Evolutionary conservation across 805 yeast genomes (phyloP).

Genomic region (Ogataea polymorpha): DNA sequence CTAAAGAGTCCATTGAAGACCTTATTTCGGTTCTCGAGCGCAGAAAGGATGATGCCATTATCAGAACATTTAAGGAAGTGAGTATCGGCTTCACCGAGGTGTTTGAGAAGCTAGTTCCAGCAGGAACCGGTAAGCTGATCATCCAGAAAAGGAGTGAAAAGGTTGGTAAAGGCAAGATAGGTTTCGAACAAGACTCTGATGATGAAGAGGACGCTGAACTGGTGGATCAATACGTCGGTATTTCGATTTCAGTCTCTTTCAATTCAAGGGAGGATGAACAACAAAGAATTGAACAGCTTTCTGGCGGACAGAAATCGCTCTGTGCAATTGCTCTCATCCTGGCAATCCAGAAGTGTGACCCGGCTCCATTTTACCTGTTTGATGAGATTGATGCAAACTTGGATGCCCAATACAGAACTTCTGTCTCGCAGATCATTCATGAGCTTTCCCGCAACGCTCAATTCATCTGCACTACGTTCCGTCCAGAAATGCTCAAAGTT

Average conservation of each 20-base stretch:
- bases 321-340: constrained; percentile 92
- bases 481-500: constrained; percentile 86
- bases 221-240: constrained; percentile 70
- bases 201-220: constrained; percentile 18
- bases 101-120: constrained; percentile 79
- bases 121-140: constrained; percentile 71
- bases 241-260: constrained; percentile 84
- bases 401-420: constrained; percentile 85
- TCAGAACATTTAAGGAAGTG: constrained; percentile 72
- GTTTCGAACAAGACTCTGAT: constrained; percentile 15
- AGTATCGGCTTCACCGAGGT: constrained; percentile 69
- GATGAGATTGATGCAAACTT: constrained; percentile 97
- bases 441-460: constrained; percentile 70
- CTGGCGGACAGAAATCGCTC: constrained; percentile 97
- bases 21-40: constrained; percentile 66
- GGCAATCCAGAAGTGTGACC: constrained; percentile 93
- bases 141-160: constrained; percentile 46
- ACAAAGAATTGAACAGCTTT: constrained; percentile 81
- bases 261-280: constrained; percentile 84
- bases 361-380: constrained; percentile 94
- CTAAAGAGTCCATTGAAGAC: constrained; percentile 69
- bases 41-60: constrained; percentile 81
- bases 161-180: constrained; percentile 13
- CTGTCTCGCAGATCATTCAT: constrained; percentile 76
- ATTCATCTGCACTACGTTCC: constrained; percentile 93